phyloP scores from a whole-genome alignment of 352 stramenopile genomes.

The Globisporangium carolinianum region DNA sequence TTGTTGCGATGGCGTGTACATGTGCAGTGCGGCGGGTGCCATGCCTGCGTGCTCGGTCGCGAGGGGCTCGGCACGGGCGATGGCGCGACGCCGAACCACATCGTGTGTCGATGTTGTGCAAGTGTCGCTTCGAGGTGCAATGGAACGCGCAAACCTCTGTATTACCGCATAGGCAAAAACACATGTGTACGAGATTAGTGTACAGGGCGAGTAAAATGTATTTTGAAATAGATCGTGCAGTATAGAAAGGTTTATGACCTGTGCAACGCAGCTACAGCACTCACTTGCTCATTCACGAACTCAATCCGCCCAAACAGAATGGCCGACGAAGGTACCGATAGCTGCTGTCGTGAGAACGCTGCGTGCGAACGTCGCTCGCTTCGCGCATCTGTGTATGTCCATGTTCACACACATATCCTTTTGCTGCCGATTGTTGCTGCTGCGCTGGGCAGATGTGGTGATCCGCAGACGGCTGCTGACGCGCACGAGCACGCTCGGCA shows the following conservation, averaged over 20 bases:
- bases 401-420: not conserved
- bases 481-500: conserved; percentile 71
- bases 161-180: too few relatives aligned
- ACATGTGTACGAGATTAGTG: too few relatives aligned
- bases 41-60: conserved; percentile 28
- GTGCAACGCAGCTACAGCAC: too few relatives aligned
- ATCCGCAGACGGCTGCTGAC: conserved; percentile 74
- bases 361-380: not conserved
- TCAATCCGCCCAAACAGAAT: conserved; percentile 13
- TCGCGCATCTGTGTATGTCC: not conserved
- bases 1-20: conserved; percentile 21
- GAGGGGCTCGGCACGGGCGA: conserved; percentile 22
- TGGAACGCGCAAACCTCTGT: too few relatives aligned
- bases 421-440: not conserved
- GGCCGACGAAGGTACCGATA: conserved; percentile 48
- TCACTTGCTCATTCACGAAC: too few relatives aligned
- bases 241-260: not conserved
- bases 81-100: conserved; percentile 72
- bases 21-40: conserved; percentile 32
- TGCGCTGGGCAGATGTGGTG: conserved; percentile 32
- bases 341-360: not conserved
- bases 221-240: too few relatives aligned
- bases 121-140: not conserved
- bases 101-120: conserved; percentile 7
- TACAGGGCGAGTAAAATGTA: too few relatives aligned